These are phyloP conservation scores for Rhododendron simsii DNA, from an alignment of 148 eudicot species.

Conservation along the genomic window DNA sequence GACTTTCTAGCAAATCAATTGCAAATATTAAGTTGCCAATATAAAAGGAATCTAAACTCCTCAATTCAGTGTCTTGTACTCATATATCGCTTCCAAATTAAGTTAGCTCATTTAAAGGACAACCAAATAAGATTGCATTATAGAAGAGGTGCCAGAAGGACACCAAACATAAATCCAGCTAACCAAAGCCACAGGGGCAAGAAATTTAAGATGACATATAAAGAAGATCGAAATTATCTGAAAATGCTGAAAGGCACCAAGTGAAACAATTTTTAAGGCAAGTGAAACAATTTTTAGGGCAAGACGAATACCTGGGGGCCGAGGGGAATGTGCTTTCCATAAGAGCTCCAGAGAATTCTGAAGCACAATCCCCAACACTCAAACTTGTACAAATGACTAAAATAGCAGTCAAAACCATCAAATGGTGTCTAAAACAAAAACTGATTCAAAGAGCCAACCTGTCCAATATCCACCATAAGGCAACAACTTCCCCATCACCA, in stretches of 20 bases:
- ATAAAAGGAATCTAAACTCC: neutral
- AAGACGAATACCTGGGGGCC: neutral
- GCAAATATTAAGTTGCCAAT: neutral
- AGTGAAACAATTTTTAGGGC: too few species aligned
- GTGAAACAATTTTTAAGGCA: neutral
- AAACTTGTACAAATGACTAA: neutral
- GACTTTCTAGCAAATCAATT: too few species aligned
- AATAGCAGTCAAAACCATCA: neutral
- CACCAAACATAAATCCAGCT: neutral
- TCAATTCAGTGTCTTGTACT: neutral
- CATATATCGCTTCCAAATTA: neutral
- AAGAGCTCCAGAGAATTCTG: neutral
- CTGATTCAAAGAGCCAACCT: neutral
- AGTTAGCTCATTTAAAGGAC: neutral
- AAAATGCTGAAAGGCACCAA: too few species aligned
- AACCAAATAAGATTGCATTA: neutral
- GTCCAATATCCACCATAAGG: neutral
- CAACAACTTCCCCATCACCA: constrained; percentile 55
- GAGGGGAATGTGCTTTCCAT: neutral
- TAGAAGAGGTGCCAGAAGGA: neutral
- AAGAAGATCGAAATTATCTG: neutral
- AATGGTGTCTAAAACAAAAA: neutral
- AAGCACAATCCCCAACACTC: neutral
- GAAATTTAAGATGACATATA: neutral
- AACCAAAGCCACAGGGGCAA: neutral